These are phyloP conservation scores for Penicillium samsonianum DNA, from an alignment of 495 filamentous ascomycete genomes.

Conservation along the genomic window DNA sequence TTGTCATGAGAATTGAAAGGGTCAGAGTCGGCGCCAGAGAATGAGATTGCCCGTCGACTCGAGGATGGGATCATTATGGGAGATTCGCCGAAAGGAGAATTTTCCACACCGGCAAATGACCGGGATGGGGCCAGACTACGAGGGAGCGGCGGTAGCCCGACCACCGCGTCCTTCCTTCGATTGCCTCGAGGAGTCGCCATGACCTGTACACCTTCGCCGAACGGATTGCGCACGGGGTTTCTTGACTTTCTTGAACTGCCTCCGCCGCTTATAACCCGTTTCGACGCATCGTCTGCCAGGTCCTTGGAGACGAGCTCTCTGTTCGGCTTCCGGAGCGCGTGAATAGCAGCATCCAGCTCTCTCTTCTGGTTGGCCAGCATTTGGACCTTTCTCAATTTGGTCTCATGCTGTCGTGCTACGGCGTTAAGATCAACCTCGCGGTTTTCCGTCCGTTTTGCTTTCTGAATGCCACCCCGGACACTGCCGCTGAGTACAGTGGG, in stretches of 20 bases:
- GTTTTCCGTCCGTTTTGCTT: constrained; percentile 60
- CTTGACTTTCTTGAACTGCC: constrained; percentile 56
- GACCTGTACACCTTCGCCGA: constrained; percentile 63
- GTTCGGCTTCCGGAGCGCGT: constrained; percentile 82
- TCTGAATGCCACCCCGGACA: constrained; percentile 57
- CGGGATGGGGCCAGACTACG: constrained; percentile 29
- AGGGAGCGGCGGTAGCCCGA: constrained; percentile 35
- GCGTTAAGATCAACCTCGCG: constrained; percentile 69
- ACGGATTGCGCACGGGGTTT: constrained; percentile 63
- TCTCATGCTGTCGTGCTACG: constrained; percentile 56
- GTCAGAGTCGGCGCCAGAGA: constrained; percentile 30
- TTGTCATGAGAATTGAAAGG: constrained; percentile 20
- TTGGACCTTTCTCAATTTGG: constrained; percentile 72
- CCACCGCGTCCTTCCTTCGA: constrained; percentile 41
- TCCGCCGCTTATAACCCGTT: constrained; percentile 45
- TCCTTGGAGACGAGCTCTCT: constrained; percentile 73
- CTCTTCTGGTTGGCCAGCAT: constrained; percentile 65
- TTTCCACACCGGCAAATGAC: constrained; percentile 30
- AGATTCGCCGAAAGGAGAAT: constrained; percentile 26
- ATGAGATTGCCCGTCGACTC: constrained; percentile 27
- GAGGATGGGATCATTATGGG: constrained; percentile 33
- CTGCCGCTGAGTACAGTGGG: constrained; percentile 33
- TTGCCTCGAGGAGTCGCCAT: constrained; percentile 71
- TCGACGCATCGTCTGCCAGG: constrained; percentile 69
- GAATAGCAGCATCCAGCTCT: constrained; percentile 82